These are phyloP conservation scores for Leptographium wingfieldii DNA, from an alignment of 2,329 filamentous ascomycete species.

Conservation along the genomic window DNA sequence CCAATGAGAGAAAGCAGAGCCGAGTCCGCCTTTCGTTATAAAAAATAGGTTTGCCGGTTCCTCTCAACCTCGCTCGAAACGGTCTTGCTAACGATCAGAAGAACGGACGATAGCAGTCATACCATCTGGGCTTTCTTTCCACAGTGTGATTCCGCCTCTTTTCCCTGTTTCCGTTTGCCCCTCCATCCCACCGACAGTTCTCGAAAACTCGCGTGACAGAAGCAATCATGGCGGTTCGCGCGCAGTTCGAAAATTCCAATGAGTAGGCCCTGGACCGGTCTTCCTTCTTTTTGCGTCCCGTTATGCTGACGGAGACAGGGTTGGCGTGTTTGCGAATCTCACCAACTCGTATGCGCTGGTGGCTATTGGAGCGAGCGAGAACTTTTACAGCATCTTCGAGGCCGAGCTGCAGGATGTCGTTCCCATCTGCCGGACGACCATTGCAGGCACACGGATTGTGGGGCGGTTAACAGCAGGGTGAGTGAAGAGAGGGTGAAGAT, in stretches of 20 bases:
- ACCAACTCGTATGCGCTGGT: conserved; percentile 96
- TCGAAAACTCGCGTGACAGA: background rate
- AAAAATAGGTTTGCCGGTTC: too few relatives aligned
- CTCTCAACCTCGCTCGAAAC: too few relatives aligned
- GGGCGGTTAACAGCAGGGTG: conserved; percentile 88
- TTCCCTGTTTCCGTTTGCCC: background rate
- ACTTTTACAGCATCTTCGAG: conserved; percentile 99
- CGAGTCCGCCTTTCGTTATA: too few relatives aligned
- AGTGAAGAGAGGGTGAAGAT: conserved; percentile 14
- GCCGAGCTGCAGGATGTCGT: conserved; percentile 95
- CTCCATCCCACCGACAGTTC: background rate
- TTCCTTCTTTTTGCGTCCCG: background rate
- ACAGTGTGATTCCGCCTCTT: too few relatives aligned
- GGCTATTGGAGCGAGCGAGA: conserved; percentile 88
- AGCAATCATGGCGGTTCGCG: conserved; percentile 46
- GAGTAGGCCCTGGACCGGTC: conserved; percentile 46
- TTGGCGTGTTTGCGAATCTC: conserved; percentile 92
- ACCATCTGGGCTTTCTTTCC: too few relatives aligned
- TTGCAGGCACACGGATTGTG: conserved; percentile 91
- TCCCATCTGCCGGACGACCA: conserved; percentile 91
- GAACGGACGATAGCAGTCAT: too few relatives aligned
- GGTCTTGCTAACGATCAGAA: too few relatives aligned
- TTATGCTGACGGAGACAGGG: conserved; percentile 36
- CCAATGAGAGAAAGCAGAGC: too few relatives aligned
- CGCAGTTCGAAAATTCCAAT: conserved; percentile 82